Conservation (phyloP, 139 green algal species). For the Cymbomonas tetramitiformis region DNA sequence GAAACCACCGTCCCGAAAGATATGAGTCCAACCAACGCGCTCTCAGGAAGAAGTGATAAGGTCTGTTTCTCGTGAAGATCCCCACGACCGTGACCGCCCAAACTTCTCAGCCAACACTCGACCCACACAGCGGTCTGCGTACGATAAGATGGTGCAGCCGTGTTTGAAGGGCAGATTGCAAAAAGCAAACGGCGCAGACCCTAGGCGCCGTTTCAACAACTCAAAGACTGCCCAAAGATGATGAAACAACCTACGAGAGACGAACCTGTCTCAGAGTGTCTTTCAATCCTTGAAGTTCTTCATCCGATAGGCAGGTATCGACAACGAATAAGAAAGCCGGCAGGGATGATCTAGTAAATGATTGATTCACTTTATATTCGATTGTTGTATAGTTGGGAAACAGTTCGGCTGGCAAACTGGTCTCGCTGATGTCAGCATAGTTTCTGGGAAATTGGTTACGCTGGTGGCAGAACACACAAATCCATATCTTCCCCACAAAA, state of each 20-base stretch:
- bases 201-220: too few species aligned
- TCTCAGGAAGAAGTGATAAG: constrained; percentile 36
- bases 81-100: too few species aligned
- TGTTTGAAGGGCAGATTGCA: too few species aligned
- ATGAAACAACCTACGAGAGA: too few species aligned
- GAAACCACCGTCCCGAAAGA: constrained; percentile 36
- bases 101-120: too few species aligned
- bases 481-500: constrained; percentile 35
- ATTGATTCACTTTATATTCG: constrained; percentile 50
- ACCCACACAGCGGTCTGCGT: too few species aligned
- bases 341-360: constrained; percentile 10
- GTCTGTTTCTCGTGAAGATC: too few species aligned
- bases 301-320: constrained; percentile 33
- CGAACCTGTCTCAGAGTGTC: constrained; percentile 20
- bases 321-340: constrained; percentile 41
- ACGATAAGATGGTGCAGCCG: too few species aligned
- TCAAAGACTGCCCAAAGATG: too few species aligned
- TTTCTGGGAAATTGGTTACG: constrained; percentile 39
- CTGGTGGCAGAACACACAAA: constrained; percentile 39
- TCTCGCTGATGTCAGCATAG: constrained; percentile 38
- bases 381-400: constrained; percentile 33
- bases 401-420: constrained; percentile 44
- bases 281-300: constrained; percentile 27
- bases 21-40: constrained; percentile 36
- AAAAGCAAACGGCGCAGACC: too few species aligned